These are phyloP conservation scores for Suillus bovinus DNA, from an alignment of 768 basidiomycete species.

Conservation along the genomic window DNA sequence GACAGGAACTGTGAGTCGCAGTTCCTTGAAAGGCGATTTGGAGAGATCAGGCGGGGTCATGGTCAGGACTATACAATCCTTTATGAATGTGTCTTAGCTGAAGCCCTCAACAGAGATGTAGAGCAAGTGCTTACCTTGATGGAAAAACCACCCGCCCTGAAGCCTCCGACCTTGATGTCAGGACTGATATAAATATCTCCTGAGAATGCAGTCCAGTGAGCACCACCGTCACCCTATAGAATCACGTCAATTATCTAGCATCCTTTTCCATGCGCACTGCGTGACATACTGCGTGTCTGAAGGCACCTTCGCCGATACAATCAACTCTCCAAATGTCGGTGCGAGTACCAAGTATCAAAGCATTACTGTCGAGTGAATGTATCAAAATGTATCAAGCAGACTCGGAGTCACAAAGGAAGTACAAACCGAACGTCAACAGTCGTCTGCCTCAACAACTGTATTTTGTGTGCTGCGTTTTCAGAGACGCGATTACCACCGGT, in stretches of 20 bases:
- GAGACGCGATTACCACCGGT: slow-evolving; percentile 41
- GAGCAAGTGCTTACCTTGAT: slow-evolving; percentile 49
- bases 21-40: slow-evolving; percentile 1
- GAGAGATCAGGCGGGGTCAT: too few species aligned
- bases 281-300: slow-evolving; percentile 52
- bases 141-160: slow-evolving; percentile 62
- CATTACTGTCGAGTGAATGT: slow-evolving; percentile 41
- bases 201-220: slow-evolving; percentile 59
- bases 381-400: slow-evolving; percentile 10
- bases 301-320: slow-evolving; percentile 62
- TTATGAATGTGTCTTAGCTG: too few species aligned
- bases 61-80: slow-evolving; percentile 47
- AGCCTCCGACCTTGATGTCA: slow-evolving; percentile 55
- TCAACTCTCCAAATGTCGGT: slow-evolving; percentile 72
- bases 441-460: slow-evolving; percentile 67
- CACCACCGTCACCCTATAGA: slow-evolving; percentile 54
- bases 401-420: not conserved
- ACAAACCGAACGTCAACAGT: slow-evolving; percentile 61
- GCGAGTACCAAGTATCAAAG: slow-evolving; percentile 50
- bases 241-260: slow-evolving; percentile 5
- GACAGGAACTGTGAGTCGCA: too few species aligned
- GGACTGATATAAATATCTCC: slow-evolving; percentile 60
- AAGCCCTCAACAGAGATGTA: slow-evolving; percentile 1
- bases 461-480: slow-evolving; percentile 41
- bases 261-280: not conserved